Conservation (phyloP, 2,329 filamentous ascomycete species). For the Seiridium unicorne region DNA sequence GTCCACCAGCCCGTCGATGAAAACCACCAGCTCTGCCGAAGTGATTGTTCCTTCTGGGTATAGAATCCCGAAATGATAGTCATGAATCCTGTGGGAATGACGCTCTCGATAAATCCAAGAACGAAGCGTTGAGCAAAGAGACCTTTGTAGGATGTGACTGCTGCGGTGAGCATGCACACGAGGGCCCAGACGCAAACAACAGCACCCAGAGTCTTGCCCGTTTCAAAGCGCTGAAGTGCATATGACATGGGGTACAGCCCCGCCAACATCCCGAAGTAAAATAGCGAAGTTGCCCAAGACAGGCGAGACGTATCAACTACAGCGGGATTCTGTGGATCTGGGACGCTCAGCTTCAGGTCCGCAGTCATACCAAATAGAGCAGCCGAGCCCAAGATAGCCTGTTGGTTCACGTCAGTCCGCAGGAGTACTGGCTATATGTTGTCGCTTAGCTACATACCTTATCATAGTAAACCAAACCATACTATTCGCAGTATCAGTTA, state of each 20-base stretch:
- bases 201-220: slow-evolving; percentile 61
- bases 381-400: slow-evolving; percentile 72
- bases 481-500: slow-evolving; percentile 33
- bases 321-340: slow-evolving; percentile 45
- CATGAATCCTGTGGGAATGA: slow-evolving; percentile 68
- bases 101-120: slow-evolving; percentile 60
- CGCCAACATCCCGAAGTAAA: slow-evolving; percentile 78
- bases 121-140: slow-evolving; percentile 68
- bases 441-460: slow-evolving; percentile 40
- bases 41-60: slow-evolving; percentile 62
- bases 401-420: neutral
- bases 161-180: slow-evolving; percentile 68
- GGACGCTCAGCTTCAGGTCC: slow-evolving; percentile 60
- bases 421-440: neutral
- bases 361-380: slow-evolving; percentile 74
- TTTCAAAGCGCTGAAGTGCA: slow-evolving; percentile 64
- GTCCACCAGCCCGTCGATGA: slow-evolving; percentile 58
- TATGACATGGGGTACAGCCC: slow-evolving; percentile 75
- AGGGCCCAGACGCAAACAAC: slow-evolving; percentile 65
- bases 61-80: slow-evolving; percentile 61
- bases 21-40: slow-evolving; percentile 69
- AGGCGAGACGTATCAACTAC: slow-evolving; percentile 65
- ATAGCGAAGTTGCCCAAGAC: slow-evolving; percentile 75
- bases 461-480: slow-evolving; percentile 70
- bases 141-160: slow-evolving; percentile 61